Conservation (phyloP, 768 basidiomycete genomes). For the Trametes cinnabarina region DNA sequence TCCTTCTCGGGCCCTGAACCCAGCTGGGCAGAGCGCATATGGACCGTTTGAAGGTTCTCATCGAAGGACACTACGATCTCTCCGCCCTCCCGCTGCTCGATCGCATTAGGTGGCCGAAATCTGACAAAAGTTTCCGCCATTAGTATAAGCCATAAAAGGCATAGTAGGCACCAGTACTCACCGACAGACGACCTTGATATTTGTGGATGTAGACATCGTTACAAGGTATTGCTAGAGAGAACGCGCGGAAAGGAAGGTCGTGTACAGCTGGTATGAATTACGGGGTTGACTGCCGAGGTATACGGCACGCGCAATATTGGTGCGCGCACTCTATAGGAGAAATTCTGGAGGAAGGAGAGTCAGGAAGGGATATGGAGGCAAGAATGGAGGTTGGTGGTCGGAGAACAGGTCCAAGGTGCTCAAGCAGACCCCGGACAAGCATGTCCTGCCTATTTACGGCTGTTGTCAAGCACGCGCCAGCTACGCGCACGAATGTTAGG, state of each 20-base stretch:
- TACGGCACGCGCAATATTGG: slow-evolving; percentile 14
- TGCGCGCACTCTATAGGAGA: slow-evolving; percentile 20
- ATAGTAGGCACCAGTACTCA: slow-evolving; percentile 38
- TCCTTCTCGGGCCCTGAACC: slow-evolving; percentile 89
- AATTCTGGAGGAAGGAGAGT: slow-evolving; percentile 12
- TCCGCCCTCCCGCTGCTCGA: slow-evolving; percentile 85
- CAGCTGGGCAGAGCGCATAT: slow-evolving; percentile 67
- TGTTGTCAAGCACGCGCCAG: slow-evolving; percentile 27
- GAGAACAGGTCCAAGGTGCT: slow-evolving; percentile 1
- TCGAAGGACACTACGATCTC: slow-evolving; percentile 88
- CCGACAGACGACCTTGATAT: slow-evolving; percentile 99
- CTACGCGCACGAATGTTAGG: slow-evolving; percentile 20
- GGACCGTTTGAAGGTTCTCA: slow-evolving; percentile 81
- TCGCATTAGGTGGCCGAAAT: slow-evolving; percentile 92
- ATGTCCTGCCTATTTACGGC: slow-evolving; percentile 23
- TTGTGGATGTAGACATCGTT: slow-evolving; percentile 73
- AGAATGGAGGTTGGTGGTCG: slow-evolving; percentile 7
- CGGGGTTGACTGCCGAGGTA: slow-evolving; percentile 16
- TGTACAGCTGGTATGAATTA: neutral
- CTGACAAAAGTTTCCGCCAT: no score
- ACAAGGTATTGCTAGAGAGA: slow-evolving; percentile 28
- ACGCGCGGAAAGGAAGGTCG: slow-evolving; percentile 17
- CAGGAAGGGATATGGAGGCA: neutral
- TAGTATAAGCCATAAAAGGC: neutral
- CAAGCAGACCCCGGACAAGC: slow-evolving; percentile 10